Evolutionary conservation across 2,329 filamentous ascomycete genomes (phyloP), one percentile per base, ranked within the genome.

Genomic region (Hortaea werneckii): DNA sequence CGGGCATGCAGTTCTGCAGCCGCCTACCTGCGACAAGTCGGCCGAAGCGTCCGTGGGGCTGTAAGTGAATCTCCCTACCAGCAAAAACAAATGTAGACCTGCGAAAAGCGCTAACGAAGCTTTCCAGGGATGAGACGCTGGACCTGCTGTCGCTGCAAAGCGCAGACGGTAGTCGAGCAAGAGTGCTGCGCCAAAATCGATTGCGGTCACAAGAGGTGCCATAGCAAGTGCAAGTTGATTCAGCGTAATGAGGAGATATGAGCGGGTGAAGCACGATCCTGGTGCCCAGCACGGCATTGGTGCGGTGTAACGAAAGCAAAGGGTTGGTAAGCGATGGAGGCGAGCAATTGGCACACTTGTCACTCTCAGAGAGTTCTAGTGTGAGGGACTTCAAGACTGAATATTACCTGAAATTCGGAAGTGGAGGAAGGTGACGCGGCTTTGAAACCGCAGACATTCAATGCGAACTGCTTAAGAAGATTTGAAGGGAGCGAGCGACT

Each of bases 91-190:
- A 29, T 40, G 26, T 29, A 29, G 26, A 40, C 1, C 5, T 40
- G n/a, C 20, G 11, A 27, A 27, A 5, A 40, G 4, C 12, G 26
- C 7, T 41, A 49, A 3, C 58, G 58, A 57, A 43, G 44, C 11
- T 46, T 39, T n/a, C 32, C 32, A 35, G 32, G 32, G 41, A 42
- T 42, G 7, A 60, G 58, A 42, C 50, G 57, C 8, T 62, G 59
- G 59, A 54, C 50, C 7, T 62, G 59, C 50, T 61, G 58, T 35
- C 12, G 35, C 4, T 62, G 58, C 37, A 12, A 40, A 2, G 51
- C 47, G 4, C 44, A 50, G 28, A 62, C 58, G 34, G 58, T 61
- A 32, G 54, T 58, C 6, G 59, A 62, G 51, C 54, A 59, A 46
- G 48, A 29, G 9, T 48, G 56, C n/a, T 62, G 59, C 41, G 42